Percentiles rank a stretch among this genome's conserved stretches.
Conservation (phyloP, 345 rosid genomes). For the Brassica rapa region DNA sequence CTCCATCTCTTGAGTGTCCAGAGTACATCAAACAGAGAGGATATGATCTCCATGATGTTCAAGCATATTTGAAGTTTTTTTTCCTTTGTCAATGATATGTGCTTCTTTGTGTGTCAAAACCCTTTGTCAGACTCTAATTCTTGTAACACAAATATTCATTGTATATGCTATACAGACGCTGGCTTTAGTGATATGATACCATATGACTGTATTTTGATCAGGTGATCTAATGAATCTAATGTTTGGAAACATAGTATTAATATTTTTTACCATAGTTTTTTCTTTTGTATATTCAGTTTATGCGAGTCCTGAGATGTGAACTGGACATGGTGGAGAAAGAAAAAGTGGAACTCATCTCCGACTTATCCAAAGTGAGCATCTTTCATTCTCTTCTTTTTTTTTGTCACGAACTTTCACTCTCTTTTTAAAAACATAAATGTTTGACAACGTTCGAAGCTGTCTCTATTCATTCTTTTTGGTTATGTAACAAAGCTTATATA, state of each 20-base stretch:
- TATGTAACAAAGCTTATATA: background rate
- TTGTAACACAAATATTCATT: no score
- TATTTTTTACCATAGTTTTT: background rate
- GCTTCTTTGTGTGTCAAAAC: no score
- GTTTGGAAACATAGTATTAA: background rate
- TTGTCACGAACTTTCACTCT: no score
- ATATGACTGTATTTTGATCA: no score
- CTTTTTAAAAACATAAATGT: background rate
- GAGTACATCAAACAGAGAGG: no score
- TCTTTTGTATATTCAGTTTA: conserved; percentile 50
- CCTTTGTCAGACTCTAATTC: no score
- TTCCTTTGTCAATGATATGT: no score
- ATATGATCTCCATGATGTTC: no score
- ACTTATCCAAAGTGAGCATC: conserved; percentile 71
- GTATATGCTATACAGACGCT: no score
- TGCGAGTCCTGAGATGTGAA: conserved; percentile 65
- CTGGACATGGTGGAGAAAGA: conserved; percentile 62
- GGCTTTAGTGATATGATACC: no score
- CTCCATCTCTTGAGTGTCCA: no score
- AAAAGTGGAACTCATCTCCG: conserved; percentile 62
- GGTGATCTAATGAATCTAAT: background rate
- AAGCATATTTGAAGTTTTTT: no score
- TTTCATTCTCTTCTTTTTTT: background rate
- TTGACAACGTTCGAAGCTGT: background rate
- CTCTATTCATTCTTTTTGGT: background rate